A percentile compares a stretch with the other conserved stretches of the same genome.
phyloP scores from a whole-genome alignment of 2,329 filamentous ascomycete species.

The Colletotrichum melonis region DNA sequence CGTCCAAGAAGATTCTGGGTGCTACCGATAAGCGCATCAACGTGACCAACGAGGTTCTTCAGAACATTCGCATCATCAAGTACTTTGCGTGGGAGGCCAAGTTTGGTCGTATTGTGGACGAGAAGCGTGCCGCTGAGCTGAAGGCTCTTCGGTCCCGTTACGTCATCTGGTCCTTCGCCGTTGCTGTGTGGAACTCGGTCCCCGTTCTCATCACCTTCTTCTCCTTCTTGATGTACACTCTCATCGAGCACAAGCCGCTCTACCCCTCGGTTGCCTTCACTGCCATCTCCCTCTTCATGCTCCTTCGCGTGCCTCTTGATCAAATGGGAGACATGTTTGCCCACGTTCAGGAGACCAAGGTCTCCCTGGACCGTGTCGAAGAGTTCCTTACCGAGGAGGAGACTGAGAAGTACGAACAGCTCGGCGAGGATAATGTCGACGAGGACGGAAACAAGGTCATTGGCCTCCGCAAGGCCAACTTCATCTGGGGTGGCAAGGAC shows the following conservation, averaged over 20 bases:
- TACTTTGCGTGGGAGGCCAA: slow-evolving; percentile 98
- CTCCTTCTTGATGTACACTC: slow-evolving; percentile 93
- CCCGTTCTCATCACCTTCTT: slow-evolving; percentile 96
- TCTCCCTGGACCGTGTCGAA: slow-evolving; percentile 96
- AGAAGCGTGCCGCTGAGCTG: slow-evolving; percentile 85
- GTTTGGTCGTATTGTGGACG: slow-evolving; percentile 86
- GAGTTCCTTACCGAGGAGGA: slow-evolving; percentile 94
- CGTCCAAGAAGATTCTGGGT: slow-evolving; percentile 91
- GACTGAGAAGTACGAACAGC: slow-evolving; percentile 92
- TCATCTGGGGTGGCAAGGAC: slow-evolving; percentile 86
- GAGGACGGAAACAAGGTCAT: slow-evolving; percentile 79
- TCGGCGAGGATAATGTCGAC: slow-evolving; percentile 76
- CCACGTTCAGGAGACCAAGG: slow-evolving; percentile 96
- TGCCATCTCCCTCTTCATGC: slow-evolving; percentile 93
- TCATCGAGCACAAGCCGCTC: slow-evolving; percentile 88
- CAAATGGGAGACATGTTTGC: slow-evolving; percentile 99
- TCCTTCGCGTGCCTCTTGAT: slow-evolving; percentile 92
- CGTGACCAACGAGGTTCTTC: slow-evolving; percentile 94
- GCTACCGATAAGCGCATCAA: slow-evolving; percentile 97
- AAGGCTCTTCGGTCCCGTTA: slow-evolving; percentile 84
- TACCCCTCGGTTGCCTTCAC: slow-evolving; percentile 96
- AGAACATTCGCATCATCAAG: slow-evolving; percentile 99
- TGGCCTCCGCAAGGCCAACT: slow-evolving; percentile 85
- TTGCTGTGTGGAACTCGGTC: slow-evolving; percentile 96
- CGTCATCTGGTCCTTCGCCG: slow-evolving; percentile 90